These are phyloP conservation scores for Russula compacta DNA, from an alignment of 768 basidiomycete species.

Conservation along the genomic window DNA sequence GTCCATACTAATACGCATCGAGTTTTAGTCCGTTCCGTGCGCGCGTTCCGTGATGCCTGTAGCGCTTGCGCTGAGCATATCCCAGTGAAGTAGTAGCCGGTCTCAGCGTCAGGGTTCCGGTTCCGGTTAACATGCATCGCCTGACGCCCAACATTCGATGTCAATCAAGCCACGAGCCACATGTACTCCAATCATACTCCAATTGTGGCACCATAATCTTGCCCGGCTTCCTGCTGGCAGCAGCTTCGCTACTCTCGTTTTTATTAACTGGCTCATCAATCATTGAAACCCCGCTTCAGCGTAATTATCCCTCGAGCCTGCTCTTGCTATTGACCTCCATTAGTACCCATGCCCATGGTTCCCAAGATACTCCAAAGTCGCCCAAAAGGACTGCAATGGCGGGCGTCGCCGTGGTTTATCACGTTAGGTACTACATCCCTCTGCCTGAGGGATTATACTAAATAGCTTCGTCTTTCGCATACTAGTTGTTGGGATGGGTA, in stretches of 20 bases:
- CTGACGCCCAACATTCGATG: no score
- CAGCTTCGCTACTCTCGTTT: not conserved
- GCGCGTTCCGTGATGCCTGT: no score
- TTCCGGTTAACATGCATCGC: no score
- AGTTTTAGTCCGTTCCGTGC: no score
- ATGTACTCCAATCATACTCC: no score
- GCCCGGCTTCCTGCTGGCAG: no score
- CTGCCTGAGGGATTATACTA: not conserved
- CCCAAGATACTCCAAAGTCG: not conserved
- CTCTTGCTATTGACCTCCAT: not conserved
- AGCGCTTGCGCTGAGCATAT: no score
- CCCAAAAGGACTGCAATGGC: conserved; percentile 43
- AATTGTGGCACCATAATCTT: no score
- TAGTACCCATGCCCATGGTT: not conserved
- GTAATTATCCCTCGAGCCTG: not conserved
- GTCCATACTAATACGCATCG: no score
- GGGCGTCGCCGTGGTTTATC: conserved; percentile 48
- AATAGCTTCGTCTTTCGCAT: not conserved
- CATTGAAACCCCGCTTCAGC: not conserved
- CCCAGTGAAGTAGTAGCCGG: no score
- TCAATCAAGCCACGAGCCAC: no score
- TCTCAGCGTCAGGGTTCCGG: no score
- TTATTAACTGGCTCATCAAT: not conserved
- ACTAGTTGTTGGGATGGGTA: conserved; percentile 38
- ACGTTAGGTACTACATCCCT: conserved; percentile 31